These are phyloP conservation scores for Lentinula aciculospora DNA, from an alignment of 768 basidiomycete species.

Conservation along the genomic window DNA sequence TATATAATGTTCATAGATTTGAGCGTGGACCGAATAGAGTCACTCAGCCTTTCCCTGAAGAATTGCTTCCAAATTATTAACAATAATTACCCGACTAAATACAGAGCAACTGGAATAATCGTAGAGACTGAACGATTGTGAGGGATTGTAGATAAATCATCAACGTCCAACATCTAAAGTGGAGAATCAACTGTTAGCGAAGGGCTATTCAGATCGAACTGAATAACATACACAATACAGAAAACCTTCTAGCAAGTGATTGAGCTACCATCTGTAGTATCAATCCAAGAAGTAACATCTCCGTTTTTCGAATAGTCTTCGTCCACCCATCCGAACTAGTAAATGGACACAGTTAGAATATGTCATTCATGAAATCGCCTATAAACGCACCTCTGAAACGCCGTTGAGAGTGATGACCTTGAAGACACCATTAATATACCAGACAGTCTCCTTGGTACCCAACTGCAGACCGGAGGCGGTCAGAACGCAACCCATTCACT, in stretches of 20 bases:
- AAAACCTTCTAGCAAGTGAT: neutral
- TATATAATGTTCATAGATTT: too few relatives aligned
- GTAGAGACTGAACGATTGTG: too few relatives aligned
- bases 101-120: too few relatives aligned
- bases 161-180: too few relatives aligned
- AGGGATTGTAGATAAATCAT: too few relatives aligned
- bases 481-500: neutral
- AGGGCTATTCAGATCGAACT: too few relatives aligned
- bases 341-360: neutral
- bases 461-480: neutral
- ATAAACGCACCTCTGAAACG: neutral
- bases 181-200: too few relatives aligned
- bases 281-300: conserved; percentile 1
- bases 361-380: neutral
- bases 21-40: too few relatives aligned
- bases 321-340: neutral
- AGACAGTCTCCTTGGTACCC: neutral
- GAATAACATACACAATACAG: too few relatives aligned
- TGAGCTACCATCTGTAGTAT: neutral
- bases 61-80: too few relatives aligned
- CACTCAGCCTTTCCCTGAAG: too few relatives aligned
- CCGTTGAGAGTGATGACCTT: neutral
- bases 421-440: neutral
- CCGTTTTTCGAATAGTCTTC: neutral
- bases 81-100: too few relatives aligned